phyloP scores from a whole-genome alignment of 495 filamentous ascomycete species.

The Penicillium robsamsonii region DNA sequence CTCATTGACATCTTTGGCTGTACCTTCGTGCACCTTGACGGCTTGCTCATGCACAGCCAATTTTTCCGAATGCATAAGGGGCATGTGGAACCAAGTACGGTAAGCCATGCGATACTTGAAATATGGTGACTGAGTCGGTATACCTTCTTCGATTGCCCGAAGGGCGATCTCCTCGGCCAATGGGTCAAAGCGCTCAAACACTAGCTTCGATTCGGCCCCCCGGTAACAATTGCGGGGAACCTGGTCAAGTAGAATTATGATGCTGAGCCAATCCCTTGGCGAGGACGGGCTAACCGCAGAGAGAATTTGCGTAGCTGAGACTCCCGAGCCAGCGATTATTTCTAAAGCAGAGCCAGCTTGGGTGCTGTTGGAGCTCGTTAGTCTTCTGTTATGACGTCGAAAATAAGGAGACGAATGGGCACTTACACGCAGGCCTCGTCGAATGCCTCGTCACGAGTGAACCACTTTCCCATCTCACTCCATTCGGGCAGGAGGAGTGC shows the following conservation, averaged over 20 bases:
- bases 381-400: neutral
- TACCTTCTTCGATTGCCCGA: conserved; percentile 16
- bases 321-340: conserved; percentile 19
- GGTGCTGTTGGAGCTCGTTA: conserved; percentile 14
- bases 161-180: conserved; percentile 26
- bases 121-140: conserved; percentile 20
- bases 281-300: conserved; percentile 20
- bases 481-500: conserved; percentile 19
- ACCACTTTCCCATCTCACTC: conserved; percentile 28
- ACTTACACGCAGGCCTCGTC: conserved; percentile 33
- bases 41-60: conserved; percentile 27
- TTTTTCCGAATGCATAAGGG: conserved; percentile 36
- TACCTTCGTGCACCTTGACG: conserved; percentile 22
- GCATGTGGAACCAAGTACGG: conserved; percentile 35
- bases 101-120: conserved; percentile 29
- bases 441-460: conserved; percentile 25
- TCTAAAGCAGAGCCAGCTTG: conserved; percentile 31
- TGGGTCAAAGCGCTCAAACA: conserved; percentile 32
- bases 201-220: conserved; percentile 27
- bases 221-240: conserved; percentile 37
- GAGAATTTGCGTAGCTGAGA: conserved; percentile 23
- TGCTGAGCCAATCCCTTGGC: conserved; percentile 25
- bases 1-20: conserved; percentile 17
- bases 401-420: neutral
- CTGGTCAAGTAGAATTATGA: conserved; percentile 33